A percentile compares a stretch with the other conserved stretches of the same genome.
phyloP scores from a whole-genome alignment of 495 filamentous ascomycete species.

The Xylaria scruposa region DNA sequence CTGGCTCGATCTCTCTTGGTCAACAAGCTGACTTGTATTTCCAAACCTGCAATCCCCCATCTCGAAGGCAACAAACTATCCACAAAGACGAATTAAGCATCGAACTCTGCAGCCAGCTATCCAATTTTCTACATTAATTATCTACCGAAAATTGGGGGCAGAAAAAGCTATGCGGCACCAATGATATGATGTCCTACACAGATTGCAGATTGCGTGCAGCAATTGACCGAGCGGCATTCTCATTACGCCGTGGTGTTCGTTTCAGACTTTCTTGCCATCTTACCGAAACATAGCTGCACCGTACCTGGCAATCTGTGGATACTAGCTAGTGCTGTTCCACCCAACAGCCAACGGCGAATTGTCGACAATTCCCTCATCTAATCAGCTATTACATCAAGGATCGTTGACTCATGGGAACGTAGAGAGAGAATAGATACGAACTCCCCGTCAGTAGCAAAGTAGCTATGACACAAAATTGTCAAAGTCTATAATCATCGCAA shows the following conservation, averaged over 20 bases:
- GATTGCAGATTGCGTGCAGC: constrained; percentile 22
- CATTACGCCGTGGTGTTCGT: no score
- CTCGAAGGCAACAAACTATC: neutral
- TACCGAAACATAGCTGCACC: constrained; percentile 16
- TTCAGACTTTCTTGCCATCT: neutral
- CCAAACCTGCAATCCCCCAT: neutral
- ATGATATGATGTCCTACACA: constrained; percentile 1
- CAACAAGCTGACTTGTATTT: neutral
- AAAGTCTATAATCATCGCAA: neutral
- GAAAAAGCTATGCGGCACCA: constrained; percentile 13
- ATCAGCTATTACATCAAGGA: constrained; percentile 1
- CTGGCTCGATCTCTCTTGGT: neutral
- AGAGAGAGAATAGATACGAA: constrained; percentile 9
- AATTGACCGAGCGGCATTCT: constrained; percentile 2
- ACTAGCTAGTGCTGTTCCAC: neutral
- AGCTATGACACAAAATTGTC: neutral
- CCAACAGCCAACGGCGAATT: constrained; percentile 8
- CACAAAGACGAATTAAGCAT: neutral
- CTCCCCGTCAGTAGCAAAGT: neutral
- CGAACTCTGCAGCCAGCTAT: neutral
- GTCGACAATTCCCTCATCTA: constrained; percentile 22
- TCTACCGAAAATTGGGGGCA: neutral
- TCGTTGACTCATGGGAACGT: constrained; percentile 24
- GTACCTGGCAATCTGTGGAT: constrained; percentile 11
- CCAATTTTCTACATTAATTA: neutral